Evolutionary conservation across 176 grass and related monocot species (phyloP).

Genomic region (Dendrocalamus sinicus): DNA sequence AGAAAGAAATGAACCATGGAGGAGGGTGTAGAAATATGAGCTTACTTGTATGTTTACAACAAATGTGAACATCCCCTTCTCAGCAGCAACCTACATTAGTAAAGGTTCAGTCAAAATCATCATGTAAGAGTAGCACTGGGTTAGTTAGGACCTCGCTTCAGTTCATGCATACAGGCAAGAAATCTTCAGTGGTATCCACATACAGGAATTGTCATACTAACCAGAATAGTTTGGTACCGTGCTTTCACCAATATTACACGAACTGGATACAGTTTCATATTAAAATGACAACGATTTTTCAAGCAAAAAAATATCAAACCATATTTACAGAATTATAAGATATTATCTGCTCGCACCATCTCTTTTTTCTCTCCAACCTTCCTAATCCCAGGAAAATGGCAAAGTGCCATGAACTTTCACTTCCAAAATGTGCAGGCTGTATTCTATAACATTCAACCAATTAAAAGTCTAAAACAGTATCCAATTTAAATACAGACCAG

Average conservation of each 20-base stretch:
- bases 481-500: background rate
- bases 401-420: background rate
- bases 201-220: background rate
- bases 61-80: slow-evolving; percentile 92
- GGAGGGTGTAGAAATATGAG: background rate
- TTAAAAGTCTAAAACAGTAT: background rate
- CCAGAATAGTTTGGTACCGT: background rate
- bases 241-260: background rate
- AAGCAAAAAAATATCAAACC: background rate
- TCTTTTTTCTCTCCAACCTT: background rate
- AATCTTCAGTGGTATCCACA: background rate
- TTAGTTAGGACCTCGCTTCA: background rate
- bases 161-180: slow-evolving; percentile 27
- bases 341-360: background rate
- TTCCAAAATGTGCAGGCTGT: slow-evolving; percentile 13
- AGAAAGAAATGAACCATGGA: slow-evolving; percentile 25
- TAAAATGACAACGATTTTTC: slow-evolving; percentile 9
- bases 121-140: slow-evolving; percentile 12
- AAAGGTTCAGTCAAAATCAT: slow-evolving; percentile 30
- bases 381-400: background rate
- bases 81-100: slow-evolving; percentile 72
- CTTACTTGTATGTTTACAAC: slow-evolving; percentile 94
- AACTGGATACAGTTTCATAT: background rate
- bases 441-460: background rate
- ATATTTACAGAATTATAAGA: background rate